phyloP scores from a whole-genome alignment of 1,284 basidiomycete genomes.

The Ustilago tritici region DNA sequence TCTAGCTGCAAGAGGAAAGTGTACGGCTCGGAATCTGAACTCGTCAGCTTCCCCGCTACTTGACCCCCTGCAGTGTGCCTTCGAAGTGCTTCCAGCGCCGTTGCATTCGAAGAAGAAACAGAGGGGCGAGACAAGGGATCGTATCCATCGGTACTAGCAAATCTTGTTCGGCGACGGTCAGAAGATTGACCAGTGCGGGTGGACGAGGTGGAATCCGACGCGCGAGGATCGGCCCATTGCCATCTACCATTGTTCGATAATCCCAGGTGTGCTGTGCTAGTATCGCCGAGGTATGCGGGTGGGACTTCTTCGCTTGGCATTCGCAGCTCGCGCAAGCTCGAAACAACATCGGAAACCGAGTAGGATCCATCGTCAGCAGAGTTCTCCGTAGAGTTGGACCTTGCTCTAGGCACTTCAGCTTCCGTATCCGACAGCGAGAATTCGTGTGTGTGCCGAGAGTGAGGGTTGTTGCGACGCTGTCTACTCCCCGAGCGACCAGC shows the following conservation, averaged over 20 bases:
- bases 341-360: constrained; percentile 27
- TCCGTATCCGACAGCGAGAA: constrained; percentile 57
- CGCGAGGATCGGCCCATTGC: constrained; percentile 43
- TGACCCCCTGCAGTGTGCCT: constrained; percentile 26
- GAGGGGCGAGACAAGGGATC: constrained; percentile 6
- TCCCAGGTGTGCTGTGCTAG: constrained; percentile 32
- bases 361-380: constrained; percentile 21
- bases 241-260: constrained; percentile 32
- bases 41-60: constrained; percentile 68
- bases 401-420: constrained; percentile 45
- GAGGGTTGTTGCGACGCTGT: neutral
- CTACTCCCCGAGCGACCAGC: neutral
- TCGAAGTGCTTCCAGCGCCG: constrained; percentile 37
- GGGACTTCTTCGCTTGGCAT: constrained; percentile 37
- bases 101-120: constrained; percentile 12
- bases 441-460: constrained; percentile 39
- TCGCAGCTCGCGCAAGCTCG: constrained; percentile 32
- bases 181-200: constrained; percentile 23
- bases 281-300: constrained; percentile 27
- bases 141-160: constrained; percentile 42
- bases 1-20: constrained; percentile 72
- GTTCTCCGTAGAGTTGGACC: constrained; percentile 31
- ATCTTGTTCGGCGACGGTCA: constrained; percentile 27
- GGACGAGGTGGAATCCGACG: constrained; percentile 11
- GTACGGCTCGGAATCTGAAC: constrained; percentile 71